Base-by-base conservation (phyloP, 768 basidiomycete genomes). In the Chalciporus pseudorubinellus region DNA sequence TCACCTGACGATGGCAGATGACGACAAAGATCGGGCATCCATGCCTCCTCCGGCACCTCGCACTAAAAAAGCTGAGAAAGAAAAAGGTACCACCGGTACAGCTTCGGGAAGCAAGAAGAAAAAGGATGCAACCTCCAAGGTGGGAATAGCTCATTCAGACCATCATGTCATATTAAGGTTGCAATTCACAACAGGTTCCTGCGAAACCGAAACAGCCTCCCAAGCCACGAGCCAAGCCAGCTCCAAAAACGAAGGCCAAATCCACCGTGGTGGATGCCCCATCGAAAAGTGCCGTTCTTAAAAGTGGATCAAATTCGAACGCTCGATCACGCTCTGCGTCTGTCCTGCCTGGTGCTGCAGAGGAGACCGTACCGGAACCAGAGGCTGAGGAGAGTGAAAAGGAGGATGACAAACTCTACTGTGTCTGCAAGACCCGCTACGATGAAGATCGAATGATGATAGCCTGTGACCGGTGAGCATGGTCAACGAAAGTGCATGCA, bases 401-500 rank as follows among this genome's bases (percentile, higher is more conserved):
- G 29, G 73, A 74, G 48, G 66, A 74, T 13, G 75, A 72, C n/a
- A 84, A 87, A 67, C 68, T 93, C 45, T 95, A 95, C 61, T 95
- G 93, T 61, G 74, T 95, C 13, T 97, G 93, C 74, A 83, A 89
- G 70, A 89, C 87, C 19, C 80, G 75, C 58, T 95, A 95, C 57
- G 89, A 95, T 57, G 88, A 92, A 65, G 89, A 92, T 63, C 76
- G 81, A 46, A 78, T 87, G 54, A 95, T 95, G 93, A 93, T 95
- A 66, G 93, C 90, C 22, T 95, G 93, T 64, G 93, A 95, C 73
- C 79, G 84, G 91, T 92, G 59, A 48, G 87, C 68, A 34, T 42
- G 28, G 34, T 44, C 47, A 34, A 41, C 34, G 49, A 31, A 41
- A 19, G 34, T 20, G 22, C 31, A 26, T 42, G 19, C 52, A 16